Evolutionary conservation across 2,329 filamentous ascomycete genomes (phyloP), one percentile per base, ranked within the genome.

Genomic region (Lecanicillium sp.): DNA sequence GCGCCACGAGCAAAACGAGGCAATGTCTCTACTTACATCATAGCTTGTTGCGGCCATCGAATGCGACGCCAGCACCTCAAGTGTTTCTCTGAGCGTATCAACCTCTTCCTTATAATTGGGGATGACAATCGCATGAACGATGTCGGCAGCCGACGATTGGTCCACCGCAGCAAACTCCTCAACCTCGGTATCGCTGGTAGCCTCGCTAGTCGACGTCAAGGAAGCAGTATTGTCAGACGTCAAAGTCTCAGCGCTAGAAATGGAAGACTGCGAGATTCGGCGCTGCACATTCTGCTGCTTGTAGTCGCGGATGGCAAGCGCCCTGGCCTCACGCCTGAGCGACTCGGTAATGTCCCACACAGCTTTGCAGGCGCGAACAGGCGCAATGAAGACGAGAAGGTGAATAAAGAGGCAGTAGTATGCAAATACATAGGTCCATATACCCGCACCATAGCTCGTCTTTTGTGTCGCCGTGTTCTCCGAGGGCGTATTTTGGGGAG

Each of bases 41-140:
- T 85, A 86, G 35, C 70, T 75, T 48, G 63, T 65, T 39, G 67
- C 65, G 18, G 82, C 81, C 47, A 75, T 71, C 1, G 75, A 69
- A 51, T 86, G 82, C 20, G 72, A 80, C 5, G 79, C 79, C 43
- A 85, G 59, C 16, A 85, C 80, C 29, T 79, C 74, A 15, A 86
- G 59, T 0, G 82, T 85, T 52, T 83, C 79, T 45, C 74, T 69
- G 33, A 85, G 63, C 0, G 77, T 83, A 42, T 82, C 77, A 41
- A 78, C 62, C 41, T 85, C 80, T 55, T 86, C 82, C 57, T 83
- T 83, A 62, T 85, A 86, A 51, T 84, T 84, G 14, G 82, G 82
- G 31, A 86, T 68, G 45, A 85, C 66, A 44, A 86, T 82, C 12
- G 75, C 78, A 53, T 84, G 78, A 20, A 83, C 60, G 40, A 82